Percentiles rank a stretch among this genome's conserved stretches.
Conservation (phyloP, 2,329 filamentous ascomycete genomes). For the Apiospora arundinis region DNA sequence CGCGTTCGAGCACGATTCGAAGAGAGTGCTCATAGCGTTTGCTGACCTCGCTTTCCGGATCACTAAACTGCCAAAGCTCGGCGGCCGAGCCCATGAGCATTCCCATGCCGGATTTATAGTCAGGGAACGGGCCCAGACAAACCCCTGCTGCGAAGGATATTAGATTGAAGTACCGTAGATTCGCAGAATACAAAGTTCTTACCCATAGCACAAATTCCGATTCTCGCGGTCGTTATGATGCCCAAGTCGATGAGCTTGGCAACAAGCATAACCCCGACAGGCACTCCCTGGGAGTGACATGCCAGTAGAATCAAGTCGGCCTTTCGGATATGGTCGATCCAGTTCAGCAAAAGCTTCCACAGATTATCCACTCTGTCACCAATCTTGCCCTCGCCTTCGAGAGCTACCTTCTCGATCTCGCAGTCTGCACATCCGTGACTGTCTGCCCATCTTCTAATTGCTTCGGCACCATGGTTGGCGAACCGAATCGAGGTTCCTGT, state of each 20-base stretch:
- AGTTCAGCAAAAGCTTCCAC: slow-evolving; percentile 94
- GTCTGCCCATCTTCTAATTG: slow-evolving; percentile 84
- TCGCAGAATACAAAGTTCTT: slow-evolving; percentile 30
- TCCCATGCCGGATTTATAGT: slow-evolving; percentile 86
- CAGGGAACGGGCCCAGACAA: slow-evolving; percentile 88
- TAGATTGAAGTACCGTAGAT: not conserved
- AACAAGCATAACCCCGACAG: slow-evolving; percentile 89
- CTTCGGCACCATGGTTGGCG: slow-evolving; percentile 82
- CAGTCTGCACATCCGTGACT: slow-evolving; percentile 73
- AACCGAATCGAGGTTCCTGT: slow-evolving; percentile 96
- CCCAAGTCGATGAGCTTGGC: slow-evolving; percentile 92
- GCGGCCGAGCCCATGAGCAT: slow-evolving; percentile 89
- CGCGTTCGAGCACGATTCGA: slow-evolving; percentile 75
- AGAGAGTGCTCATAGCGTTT: slow-evolving; percentile 80
- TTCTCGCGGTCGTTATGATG: slow-evolving; percentile 75
- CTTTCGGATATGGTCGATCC: slow-evolving; percentile 86
- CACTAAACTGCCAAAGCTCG: slow-evolving; percentile 92
- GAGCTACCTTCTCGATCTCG: slow-evolving; percentile 90
- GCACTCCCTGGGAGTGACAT: slow-evolving; percentile 94
- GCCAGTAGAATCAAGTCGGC: slow-evolving; percentile 93
- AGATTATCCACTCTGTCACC: slow-evolving; percentile 87
- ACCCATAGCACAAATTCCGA: slow-evolving; percentile 85
- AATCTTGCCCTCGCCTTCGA: slow-evolving; percentile 95
- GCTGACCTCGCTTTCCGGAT: slow-evolving; percentile 81
- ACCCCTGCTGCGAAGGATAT: slow-evolving; percentile 70